These are phyloP conservation scores for Lizonia empirigonia DNA, from an alignment of 2,329 filamentous ascomycete species.

Conservation along the genomic window DNA sequence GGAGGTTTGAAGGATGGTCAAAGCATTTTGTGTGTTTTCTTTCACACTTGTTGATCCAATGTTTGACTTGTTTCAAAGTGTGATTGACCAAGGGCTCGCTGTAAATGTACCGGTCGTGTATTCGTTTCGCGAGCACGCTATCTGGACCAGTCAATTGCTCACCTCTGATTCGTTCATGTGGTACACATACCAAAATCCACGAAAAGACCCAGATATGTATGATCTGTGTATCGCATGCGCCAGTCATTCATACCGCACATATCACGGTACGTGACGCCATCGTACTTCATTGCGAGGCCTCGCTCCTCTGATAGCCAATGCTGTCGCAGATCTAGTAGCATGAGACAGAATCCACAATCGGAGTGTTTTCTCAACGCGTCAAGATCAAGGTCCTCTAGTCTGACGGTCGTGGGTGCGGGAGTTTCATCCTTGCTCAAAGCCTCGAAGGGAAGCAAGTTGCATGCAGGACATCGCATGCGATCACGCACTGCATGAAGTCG, in stretches of 20 bases:
- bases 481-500: no score
- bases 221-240: neutral
- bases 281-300: neutral
- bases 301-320: neutral
- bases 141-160: neutral
- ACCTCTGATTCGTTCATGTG: neutral
- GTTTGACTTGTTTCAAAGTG: neutral
- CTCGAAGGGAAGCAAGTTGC: neutral
- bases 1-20: neutral
- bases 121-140: neutral
- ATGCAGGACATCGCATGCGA: neutral
- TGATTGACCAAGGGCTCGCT: neutral
- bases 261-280: neutral
- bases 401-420: neutral
- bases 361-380: neutral
- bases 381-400: neutral
- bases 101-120: neutral
- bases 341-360: neutral
- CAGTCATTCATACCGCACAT: neutral
- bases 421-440: neutral
- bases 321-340: neutral
- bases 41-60: neutral
- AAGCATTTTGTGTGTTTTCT: neutral
- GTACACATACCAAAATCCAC: neutral
- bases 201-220: neutral